Base-by-base conservation (phyloP, 306 rosid species). In the Prinsepia uniflora region DNA sequence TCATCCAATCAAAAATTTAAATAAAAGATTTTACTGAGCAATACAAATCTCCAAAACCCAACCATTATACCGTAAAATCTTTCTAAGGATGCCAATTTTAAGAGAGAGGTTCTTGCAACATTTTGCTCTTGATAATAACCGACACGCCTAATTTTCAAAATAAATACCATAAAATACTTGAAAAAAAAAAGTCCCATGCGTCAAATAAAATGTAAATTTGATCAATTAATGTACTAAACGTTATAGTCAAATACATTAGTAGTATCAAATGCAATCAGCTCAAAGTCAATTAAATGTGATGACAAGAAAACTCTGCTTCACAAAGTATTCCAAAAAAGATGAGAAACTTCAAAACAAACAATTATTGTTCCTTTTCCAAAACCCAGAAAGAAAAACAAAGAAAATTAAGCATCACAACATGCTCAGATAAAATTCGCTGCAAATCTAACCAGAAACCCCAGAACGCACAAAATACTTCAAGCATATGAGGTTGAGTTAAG, bases 401-500 rank as follows among this genome's bases (percentile, higher is more conserved):
- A 14, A 17, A 49, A 53, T n/a, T 2, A 82, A 59, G 48, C 50
- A 68, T 19, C 56, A 56, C 66, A 71, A 3, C 74, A 55, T 7
- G 20, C 39, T 39, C 30, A 44, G 44, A 56, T 15, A 66, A 3
- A 30, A 30, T 30, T 30, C 36, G 36, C 36, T 1, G 36, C 36
- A 30, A 77, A 71, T 62, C 66, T 61, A 72, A 67, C 69, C n/a
- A 8, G 6, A 24, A 76, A 81, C 72, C 72, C 56, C 64, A 63
- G 18, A 52, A 62, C 18, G 42, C 42, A 42, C 20, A 74, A 65
- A 55, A 53, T 52, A 22, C 10, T 44, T 43, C 5, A 54, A 54
- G 59, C 48, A 57, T 20, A 67, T 2, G 10, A 47, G 76, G 43
- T 44, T 34, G 62, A 57, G 44, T 43, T 53, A 66, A 12, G 70